Conservation (phyloP, 176 grass and related monocot genomes). For the Bonia amplexicaulis region DNA sequence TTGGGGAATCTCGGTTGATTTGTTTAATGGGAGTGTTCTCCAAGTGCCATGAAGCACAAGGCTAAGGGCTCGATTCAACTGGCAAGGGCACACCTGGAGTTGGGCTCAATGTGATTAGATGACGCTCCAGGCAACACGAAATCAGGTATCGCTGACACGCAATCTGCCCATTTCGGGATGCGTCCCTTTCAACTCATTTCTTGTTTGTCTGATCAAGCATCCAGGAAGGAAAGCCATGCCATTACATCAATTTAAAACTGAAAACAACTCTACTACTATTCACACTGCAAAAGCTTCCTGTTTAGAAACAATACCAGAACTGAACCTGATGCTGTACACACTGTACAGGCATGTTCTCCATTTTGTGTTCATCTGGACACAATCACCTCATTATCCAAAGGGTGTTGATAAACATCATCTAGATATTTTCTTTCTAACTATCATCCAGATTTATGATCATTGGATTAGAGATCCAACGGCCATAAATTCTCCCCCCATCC, state of each 20-base stretch:
- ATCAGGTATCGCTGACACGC: neutral
- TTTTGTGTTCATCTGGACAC: neutral
- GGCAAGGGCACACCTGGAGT: neutral
- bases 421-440: no score
- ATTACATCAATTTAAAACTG: neutral
- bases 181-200: neutral
- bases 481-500: no score
- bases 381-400: neutral
- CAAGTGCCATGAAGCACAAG: neutral
- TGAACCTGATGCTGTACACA: neutral
- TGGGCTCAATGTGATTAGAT: neutral
- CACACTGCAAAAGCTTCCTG: neutral
- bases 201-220: neutral
- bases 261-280: neutral
- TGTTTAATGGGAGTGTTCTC: no score
- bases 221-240: neutral
- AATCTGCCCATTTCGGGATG: neutral
- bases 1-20: no score
- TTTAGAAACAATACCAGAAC: neutral
- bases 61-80: neutral
- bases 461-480: no score
- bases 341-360: conserved; percentile 17
- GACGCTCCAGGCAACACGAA: neutral
- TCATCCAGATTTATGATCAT: no score
- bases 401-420: no score